Conservation (phyloP, 192 early-diverging fungal species). For the Entrophospora sp. region DNA sequence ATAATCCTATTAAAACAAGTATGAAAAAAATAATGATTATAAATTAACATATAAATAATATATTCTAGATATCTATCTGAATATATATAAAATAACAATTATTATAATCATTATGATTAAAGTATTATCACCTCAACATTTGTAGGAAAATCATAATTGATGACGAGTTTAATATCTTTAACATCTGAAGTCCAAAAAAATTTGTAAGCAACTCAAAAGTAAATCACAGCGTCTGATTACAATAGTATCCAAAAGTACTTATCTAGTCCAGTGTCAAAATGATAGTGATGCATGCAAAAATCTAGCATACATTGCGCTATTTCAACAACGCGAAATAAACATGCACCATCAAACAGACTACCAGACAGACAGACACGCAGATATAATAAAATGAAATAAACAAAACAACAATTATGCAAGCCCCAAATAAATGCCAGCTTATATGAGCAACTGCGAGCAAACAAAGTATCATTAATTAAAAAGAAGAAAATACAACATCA, state of each 20-base stretch:
- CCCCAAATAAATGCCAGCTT: slow-evolving; percentile 22
- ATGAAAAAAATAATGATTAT: not conserved
- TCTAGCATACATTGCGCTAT: not conserved
- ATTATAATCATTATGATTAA: slow-evolving; percentile 17
- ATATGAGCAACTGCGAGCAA: slow-evolving; percentile 16
- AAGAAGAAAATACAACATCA: not conserved
- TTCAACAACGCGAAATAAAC: slow-evolving; percentile 7
- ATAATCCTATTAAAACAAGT: slow-evolving; percentile 56
- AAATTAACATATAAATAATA: not conserved
- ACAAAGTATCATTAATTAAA: slow-evolving; percentile 7
- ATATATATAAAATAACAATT: not conserved
- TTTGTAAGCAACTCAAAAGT: slow-evolving; percentile 27
- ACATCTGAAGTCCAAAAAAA: slow-evolving; percentile 49
- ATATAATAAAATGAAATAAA: not conserved
- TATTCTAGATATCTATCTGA: not conserved
- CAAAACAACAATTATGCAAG: slow-evolving; percentile 20
- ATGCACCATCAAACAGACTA: slow-evolving; percentile 2
- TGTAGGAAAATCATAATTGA: slow-evolving; percentile 93
- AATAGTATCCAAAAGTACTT: not conserved
- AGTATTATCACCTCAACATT: slow-evolving; percentile 63
- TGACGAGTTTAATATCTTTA: slow-evolving; percentile 94
- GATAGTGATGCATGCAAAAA: slow-evolving; percentile 4
- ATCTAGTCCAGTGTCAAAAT: not conserved
- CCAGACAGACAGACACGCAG: not conserved
- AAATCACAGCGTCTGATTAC: not conserved